phyloP scores from a whole-genome alignment of 345 rosid genomes.

The Salix brachista region DNA sequence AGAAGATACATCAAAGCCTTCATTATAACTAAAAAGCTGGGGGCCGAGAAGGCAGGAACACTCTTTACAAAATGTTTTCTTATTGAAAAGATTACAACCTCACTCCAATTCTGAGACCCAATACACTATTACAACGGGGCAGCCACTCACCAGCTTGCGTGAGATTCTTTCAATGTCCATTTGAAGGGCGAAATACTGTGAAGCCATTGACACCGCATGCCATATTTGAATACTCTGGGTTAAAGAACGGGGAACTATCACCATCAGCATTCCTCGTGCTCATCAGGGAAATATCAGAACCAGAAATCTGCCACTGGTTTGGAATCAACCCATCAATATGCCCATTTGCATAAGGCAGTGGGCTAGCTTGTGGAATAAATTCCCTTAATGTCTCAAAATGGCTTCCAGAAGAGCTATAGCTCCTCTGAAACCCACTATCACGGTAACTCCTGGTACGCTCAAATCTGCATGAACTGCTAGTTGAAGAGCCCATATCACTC shows the following conservation, averaged over 20 bases:
- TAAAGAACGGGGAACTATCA: constrained; percentile 44
- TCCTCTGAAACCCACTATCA: constrained; percentile 43
- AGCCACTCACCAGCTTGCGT: constrained; percentile 4
- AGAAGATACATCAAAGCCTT: neutral
- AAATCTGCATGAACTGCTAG: constrained; percentile 44
- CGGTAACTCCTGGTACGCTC: constrained; percentile 57
- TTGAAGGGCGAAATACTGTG: constrained; percentile 65
- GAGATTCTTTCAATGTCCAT: constrained; percentile 49
- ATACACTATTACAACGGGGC: constrained; percentile 34
- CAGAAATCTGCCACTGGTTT: constrained; percentile 58
- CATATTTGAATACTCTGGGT: constrained; percentile 48
- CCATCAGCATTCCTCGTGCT: constrained; percentile 52
- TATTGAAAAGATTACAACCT: constrained; percentile 47
- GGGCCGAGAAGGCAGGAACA: constrained; percentile 31
- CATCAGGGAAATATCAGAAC: constrained; percentile 51
- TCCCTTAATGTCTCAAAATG: constrained; percentile 43
- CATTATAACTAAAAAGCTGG: constrained; percentile 20
- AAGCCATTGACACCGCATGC: constrained; percentile 60
- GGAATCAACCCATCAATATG: constrained; percentile 54
- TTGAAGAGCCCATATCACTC: constrained; percentile 37
- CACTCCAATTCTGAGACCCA: constrained; percentile 48
- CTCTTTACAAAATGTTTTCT: constrained; percentile 51
- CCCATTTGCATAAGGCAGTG: constrained; percentile 43
- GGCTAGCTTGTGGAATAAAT: constrained; percentile 46
- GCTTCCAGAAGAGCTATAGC: constrained; percentile 37